Evolutionary conservation across 176 grass and related monocot species (phyloP).

Genomic region (Elymus sibiricus): DNA sequence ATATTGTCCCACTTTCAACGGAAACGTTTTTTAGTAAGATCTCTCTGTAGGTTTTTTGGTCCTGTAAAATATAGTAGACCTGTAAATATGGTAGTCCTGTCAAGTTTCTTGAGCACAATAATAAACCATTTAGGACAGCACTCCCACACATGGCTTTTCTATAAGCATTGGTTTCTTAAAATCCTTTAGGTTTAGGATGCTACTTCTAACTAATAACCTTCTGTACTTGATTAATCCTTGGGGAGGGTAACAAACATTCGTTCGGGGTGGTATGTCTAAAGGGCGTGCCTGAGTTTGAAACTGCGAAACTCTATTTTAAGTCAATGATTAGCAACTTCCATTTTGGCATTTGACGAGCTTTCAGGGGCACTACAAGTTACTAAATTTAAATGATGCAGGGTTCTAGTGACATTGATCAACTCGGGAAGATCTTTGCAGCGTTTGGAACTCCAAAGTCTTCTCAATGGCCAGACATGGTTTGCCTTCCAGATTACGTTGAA

Average conservation of each 20-base stretch:
- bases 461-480: constrained; percentile 96
- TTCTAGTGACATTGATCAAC: constrained; percentile 96
- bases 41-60: neutral
- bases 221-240: neutral
- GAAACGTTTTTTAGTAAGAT: neutral
- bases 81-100: neutral
- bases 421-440: constrained; percentile 93
- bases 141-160: neutral
- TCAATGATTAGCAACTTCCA: neutral
- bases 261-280: neutral
- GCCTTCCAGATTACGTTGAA: constrained; percentile 99
- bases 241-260: neutral
- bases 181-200: neutral
- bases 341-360: neutral
- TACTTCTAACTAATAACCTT: neutral
- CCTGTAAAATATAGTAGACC: neutral
- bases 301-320: neutral
- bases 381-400: constrained; percentile 51
- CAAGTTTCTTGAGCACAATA: neutral
- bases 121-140: neutral
- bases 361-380: neutral
- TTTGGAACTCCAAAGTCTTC: constrained; percentile 92
- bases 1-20: neutral
- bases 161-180: neutral
- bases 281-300: neutral